Percentiles rank a stretch among this genome's conserved stretches.
phyloP scores from a whole-genome alignment of 768 basidiomycete genomes.

The Pulveroboletus frians region DNA sequence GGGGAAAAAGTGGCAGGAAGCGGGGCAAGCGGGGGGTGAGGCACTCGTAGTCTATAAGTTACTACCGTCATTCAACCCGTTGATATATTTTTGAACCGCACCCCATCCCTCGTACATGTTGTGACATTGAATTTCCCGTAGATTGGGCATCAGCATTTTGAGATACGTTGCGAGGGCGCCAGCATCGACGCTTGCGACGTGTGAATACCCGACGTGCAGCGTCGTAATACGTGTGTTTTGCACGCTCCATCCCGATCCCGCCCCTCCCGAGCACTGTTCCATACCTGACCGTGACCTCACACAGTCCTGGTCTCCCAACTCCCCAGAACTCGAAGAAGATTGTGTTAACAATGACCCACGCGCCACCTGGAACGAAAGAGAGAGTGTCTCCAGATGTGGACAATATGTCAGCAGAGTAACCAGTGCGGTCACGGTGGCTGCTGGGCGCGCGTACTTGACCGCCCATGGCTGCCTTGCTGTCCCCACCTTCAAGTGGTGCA shows the following conservation, averaged over 20 bases:
- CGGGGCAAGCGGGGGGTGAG: slow-evolving; percentile 27
- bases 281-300: too few species aligned
- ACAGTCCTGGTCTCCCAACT: neutral
- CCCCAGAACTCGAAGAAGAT: too few species aligned
- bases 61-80: neutral
- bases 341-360: neutral
- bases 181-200: neutral
- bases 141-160: neutral
- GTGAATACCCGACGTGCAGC: neutral
- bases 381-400: neutral
- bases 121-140: neutral
- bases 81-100: neutral
- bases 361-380: neutral
- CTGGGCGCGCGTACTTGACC: neutral
- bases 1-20: slow-evolving; percentile 8
- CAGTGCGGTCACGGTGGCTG: neutral
- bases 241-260: neutral
- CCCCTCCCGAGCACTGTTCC: neutral
- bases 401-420: neutral
- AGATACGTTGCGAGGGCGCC: neutral
- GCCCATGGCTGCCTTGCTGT: neutral
- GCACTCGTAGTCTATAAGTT: slow-evolving; percentile 1
- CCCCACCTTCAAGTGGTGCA: neutral
- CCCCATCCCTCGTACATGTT: neutral
- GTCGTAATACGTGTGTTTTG: neutral